These are phyloP conservation scores for Rhizopogon rudus DNA, from an alignment of 768 basidiomycete species.

Conservation along the genomic window DNA sequence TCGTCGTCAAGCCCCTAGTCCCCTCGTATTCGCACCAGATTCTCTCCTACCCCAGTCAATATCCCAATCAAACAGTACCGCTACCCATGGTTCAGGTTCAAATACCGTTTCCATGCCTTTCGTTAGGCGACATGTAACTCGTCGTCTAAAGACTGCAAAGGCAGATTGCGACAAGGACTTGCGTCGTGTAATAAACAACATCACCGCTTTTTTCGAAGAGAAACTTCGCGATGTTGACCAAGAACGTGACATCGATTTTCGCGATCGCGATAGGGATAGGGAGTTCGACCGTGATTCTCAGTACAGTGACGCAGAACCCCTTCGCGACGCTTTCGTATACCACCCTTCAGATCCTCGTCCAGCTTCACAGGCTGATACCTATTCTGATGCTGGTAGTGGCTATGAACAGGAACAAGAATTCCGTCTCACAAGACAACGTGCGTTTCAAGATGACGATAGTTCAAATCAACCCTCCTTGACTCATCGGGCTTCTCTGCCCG, in stretches of 20 bases:
- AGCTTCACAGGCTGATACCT: constrained; percentile 61
- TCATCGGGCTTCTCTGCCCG: constrained; percentile 51
- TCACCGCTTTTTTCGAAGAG: constrained; percentile 94
- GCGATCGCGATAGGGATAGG: constrained; percentile 36
- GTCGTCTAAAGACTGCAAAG: constrained; percentile 91
- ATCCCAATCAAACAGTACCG: constrained; percentile 34
- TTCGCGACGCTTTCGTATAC: constrained; percentile 59
- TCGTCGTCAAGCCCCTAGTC: constrained; percentile 61
- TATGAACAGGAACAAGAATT: constrained; percentile 68
- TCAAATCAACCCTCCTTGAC: constrained; percentile 39
- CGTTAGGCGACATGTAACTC: constrained; percentile 88
- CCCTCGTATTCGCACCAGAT: constrained; percentile 75
- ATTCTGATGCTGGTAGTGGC: constrained; percentile 62
- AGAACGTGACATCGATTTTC: constrained; percentile 58
- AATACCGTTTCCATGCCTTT: constrained; percentile 91
- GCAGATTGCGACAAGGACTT: constrained; percentile 96
- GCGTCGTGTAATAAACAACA: constrained; percentile 87
- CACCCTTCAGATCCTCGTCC: constrained; percentile 54
- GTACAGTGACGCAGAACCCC: constrained; percentile 46
- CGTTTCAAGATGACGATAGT: constrained; percentile 47
- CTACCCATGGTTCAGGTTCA: constrained; percentile 43
- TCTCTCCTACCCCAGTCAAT: constrained; percentile 48
- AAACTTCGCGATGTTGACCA: constrained; percentile 74
- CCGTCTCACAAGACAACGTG: constrained; percentile 72
- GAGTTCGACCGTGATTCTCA: constrained; percentile 58